Conservation (phyloP, 371 early-diverging fungal species). For the Sporodiniella umbellata region DNA sequence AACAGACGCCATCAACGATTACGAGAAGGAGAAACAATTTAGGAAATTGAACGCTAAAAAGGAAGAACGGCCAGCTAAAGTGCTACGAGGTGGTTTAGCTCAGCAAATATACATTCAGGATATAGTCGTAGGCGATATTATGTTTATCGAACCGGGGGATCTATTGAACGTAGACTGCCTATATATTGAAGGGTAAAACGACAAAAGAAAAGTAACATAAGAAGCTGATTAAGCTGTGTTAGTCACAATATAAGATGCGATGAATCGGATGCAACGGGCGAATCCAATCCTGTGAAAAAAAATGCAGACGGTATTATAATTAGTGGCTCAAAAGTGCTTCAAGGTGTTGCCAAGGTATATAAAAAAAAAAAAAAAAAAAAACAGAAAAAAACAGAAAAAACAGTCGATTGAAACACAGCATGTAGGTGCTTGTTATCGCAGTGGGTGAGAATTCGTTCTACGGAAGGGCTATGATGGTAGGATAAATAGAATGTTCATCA, state of each 20-base stretch:
- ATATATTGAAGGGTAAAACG: slow-evolving; percentile 20
- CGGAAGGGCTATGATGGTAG: slow-evolving; percentile 36
- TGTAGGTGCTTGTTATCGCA: slow-evolving; percentile 55
- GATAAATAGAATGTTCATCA: too few species aligned
- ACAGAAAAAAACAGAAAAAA: too few species aligned
- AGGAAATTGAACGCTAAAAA: slow-evolving; percentile 71
- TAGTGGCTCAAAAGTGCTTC: slow-evolving; percentile 71
- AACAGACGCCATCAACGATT: slow-evolving; percentile 75
- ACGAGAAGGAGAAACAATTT: slow-evolving; percentile 78
- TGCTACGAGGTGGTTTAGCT: slow-evolving; percentile 67
- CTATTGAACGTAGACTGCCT: slow-evolving; percentile 82
- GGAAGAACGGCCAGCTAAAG: slow-evolving; percentile 67
- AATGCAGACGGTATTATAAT: slow-evolving; percentile 47
- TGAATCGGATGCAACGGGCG: slow-evolving; percentile 86
- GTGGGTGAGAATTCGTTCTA: slow-evolving; percentile 68
- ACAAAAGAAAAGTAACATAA: not conserved
- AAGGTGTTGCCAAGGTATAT: slow-evolving; percentile 59
- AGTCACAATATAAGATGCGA: slow-evolving; percentile 80
- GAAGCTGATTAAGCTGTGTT: not conserved
- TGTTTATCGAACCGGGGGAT: slow-evolving; percentile 88
- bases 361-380: too few species aligned
- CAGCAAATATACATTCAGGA: slow-evolving; percentile 73
- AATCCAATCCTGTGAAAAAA: slow-evolving; percentile 68
- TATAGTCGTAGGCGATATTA: slow-evolving; percentile 82
- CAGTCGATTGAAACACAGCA: too few species aligned